Base-by-base conservation (phyloP, 805 yeast genomes). In the Wickerhamomyces alni region DNA sequence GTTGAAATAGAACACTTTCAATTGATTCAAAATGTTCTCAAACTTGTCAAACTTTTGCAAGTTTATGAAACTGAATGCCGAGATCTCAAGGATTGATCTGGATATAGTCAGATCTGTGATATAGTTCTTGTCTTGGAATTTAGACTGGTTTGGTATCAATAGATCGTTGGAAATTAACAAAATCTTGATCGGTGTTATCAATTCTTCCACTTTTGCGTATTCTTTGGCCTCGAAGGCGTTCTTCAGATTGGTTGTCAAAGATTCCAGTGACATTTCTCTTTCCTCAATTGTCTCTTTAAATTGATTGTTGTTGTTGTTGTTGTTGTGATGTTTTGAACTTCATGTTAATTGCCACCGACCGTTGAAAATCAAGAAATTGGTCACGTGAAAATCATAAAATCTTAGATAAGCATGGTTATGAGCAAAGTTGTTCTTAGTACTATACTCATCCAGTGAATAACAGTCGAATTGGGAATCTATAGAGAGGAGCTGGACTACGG, bases 51-150 rank as follows among this genome's bases (percentile, higher is more conserved):
- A 75, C 45, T 84, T 72, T 27, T 72, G 63, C 32, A 74, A 59
- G 49, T 82, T 81, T 45, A 93, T 77, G 36, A 89, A 74, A 15
- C 85, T 74, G 38, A 91, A 67, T 1, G 95, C 95, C 11, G 96
- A 96, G 43, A 88, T 76, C 60, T 93, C 98, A 37, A 93, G 67
- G 32, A 91, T 83, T 30, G 83, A 77, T 50, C 94, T 80, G 8
- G 95, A 79, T 30, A 87, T 85, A 44, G 74, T 69, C 41, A 88
- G 71, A 63, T 89, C 96, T 42, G 73, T 75, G 27, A 77, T 57
- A 41, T 66, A 65, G 16, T 60, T 57, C 21, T 50, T 57, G 37
- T 64, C 64, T 41, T 72, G 72, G 16, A 53, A 45, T 59, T 51
- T 61, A 37, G 47, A 61, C 40, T 61, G 52, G 38, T 63, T 68